Conservation (phyloP, 192 early-diverging fungal species). For the Linnemannia zychae region DNA sequence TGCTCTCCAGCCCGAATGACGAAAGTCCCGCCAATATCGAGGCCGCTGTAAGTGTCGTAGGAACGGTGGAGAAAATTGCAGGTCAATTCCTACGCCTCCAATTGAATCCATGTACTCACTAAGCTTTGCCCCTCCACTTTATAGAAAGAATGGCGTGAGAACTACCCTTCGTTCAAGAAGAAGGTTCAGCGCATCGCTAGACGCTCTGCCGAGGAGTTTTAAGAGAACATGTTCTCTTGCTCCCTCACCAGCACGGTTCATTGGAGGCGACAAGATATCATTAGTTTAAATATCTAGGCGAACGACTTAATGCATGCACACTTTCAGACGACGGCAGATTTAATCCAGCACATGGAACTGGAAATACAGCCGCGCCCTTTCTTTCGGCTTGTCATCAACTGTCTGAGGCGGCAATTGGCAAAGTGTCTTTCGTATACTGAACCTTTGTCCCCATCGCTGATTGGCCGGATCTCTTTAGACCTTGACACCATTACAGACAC, state of each 20-base stretch:
- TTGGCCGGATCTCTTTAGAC: background rate
- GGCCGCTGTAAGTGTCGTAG: slow-evolving; percentile 78
- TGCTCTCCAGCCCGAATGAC: slow-evolving; percentile 95
- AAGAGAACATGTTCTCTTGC: background rate
- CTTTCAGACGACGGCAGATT: background rate
- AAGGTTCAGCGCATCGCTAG: slow-evolving; percentile 75
- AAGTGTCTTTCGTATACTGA: background rate
- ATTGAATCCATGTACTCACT: background rate
- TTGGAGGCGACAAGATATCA: background rate
- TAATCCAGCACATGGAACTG: background rate
- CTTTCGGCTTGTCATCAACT: background rate
- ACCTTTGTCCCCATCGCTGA: background rate
- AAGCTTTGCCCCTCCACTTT: background rate
- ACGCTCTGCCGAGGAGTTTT: slow-evolving; percentile 65
- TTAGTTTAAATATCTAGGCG: background rate
- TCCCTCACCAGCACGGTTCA: background rate
- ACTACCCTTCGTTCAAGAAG: slow-evolving; percentile 80
- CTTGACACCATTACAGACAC: background rate
- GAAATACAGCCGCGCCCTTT: background rate
- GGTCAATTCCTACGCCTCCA: background rate
- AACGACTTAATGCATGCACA: background rate
- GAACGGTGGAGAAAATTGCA: background rate
- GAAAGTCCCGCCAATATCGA: slow-evolving; percentile 96
- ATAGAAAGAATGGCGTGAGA: slow-evolving; percentile 83
- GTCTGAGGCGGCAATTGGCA: background rate